phyloP scores from a whole-genome alignment of 1,139 yeast species.

The Yamadazyma diddensiae region DNA sequence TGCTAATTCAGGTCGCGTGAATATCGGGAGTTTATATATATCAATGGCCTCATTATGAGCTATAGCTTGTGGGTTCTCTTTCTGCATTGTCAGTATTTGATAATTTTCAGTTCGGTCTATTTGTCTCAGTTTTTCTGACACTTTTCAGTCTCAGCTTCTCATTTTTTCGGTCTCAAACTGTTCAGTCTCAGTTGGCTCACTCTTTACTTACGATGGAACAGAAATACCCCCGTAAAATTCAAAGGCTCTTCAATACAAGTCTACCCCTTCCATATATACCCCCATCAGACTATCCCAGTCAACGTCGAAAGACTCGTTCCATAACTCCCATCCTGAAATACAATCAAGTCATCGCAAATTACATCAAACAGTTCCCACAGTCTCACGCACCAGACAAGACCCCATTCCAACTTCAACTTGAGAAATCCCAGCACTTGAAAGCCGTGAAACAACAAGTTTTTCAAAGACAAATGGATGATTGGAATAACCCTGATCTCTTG shows the following conservation, averaged over 20 bases:
- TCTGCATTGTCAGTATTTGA: conserved; percentile 2
- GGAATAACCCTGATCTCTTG: conserved; percentile 53
- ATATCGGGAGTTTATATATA: conserved; percentile 28
- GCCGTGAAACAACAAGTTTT: conserved; percentile 2
- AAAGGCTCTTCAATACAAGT: conserved; percentile 64
- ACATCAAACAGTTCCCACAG: conserved; percentile 25
- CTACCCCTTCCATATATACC: conserved; percentile 59
- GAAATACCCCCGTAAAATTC: conserved; percentile 63
- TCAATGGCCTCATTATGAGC: conserved; percentile 21
- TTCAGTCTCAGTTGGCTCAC: neutral
- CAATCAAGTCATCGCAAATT: conserved; percentile 30
- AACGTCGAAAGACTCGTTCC: conserved; percentile 44
- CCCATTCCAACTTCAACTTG: conserved; percentile 11
- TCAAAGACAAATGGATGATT: conserved; percentile 36
- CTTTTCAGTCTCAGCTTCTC: neutral
- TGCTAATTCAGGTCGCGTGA: conserved; percentile 33
- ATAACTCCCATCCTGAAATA: conserved; percentile 52
- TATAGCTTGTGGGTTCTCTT: conserved; percentile 18
- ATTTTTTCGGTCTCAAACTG: neutral
- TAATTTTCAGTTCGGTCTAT: neutral
- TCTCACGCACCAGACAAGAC: conserved; percentile 23
- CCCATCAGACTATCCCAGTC: conserved; percentile 56
- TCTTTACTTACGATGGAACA: conserved; percentile 15
- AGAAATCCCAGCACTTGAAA: conserved; percentile 6
- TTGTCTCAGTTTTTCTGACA: neutral